Evolutionary conservation across 2,329 filamentous ascomycete genomes (phyloP), one percentile per base, ranked within the genome.

Genomic region (Lecanosticta acicola): DNA sequence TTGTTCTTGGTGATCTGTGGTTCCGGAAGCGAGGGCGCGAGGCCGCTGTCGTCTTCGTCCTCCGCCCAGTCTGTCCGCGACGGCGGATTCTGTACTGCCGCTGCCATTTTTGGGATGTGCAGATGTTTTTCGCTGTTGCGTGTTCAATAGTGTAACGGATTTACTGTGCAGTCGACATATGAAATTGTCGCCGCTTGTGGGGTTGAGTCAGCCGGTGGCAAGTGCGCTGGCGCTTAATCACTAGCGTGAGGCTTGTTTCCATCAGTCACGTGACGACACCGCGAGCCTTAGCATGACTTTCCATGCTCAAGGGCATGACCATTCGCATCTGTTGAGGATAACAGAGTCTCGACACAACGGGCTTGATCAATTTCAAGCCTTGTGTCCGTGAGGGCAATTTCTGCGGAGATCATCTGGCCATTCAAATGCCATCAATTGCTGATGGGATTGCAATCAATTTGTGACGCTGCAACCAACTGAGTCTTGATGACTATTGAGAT

Each of bases 1-100:
- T 96, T 95, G 81, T 98, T 97, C 68, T 84, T 85, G 68, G 88
- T 91, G 60, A 91, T 86, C 73, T 93, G 85, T 59, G 87, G 83
- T 59, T 86, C 79, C 50, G 93, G 93, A 61, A 98, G 85, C 59
- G 79, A 74, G 74, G 85, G 80, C 71, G 93, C 85, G 72, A 88
- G 84, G 65, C 91, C 87, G 32, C 61, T 54, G 68, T 94, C 89
- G 59, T 84, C 81, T 60, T 80, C 79, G 61, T 82, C 80, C 74
- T 97, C 93, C 68, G 93, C 91, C 91, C 91, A 97, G 78, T 96
- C 90, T 66, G 77, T 78, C 21, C 57, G 53, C 18, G 59, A 57
- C 24, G 60, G 53, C 44, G 64, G 63, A 42, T 62, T 59, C 51
- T 61, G 61, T 49, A 55, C 45, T 35, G 60, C 57, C 24, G 24